Evolutionary conservation across 805 yeast species (phyloP), one percentile per base, ranked within the genome.

Genomic region (Blastobotrys chiropterorum): DNA sequence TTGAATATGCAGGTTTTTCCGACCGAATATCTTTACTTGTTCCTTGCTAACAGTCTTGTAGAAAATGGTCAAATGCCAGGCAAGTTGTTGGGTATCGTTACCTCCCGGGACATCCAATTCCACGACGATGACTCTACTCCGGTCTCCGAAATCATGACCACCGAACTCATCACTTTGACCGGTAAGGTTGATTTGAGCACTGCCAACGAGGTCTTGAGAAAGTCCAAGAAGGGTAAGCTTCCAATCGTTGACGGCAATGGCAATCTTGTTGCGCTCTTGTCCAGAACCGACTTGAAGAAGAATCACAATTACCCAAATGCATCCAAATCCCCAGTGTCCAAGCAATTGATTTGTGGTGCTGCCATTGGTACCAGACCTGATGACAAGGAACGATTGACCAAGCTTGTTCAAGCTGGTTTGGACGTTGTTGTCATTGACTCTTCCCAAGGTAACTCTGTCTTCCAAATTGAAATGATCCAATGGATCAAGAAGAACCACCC

Each of bases 301-400:
- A 94, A 94, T 76, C 85, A 85, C 75, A 79, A 81, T 69, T 94
- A 79, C 78, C 99, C 99, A 63, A 77, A 83, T 59, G 99, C 99
- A 52, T 90, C 97, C 59, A 94, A 94, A 76, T 86, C 96, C 38
- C 83, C 83, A 65, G 77, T 83, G 62, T 87, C 98, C 50, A 94
- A 94, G 79, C 99, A 94, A 78, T 80, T 94, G 69, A 79, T 94
- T 66, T 89, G 96, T 80, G 99, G 98, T 80, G 99, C 99, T 63
- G 95, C 99, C 58, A 82, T 94, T 67, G 99, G 99, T 73, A 94
- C 99, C 58, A 76, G 95, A 57, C 85, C 80, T 44, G 85, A 87
- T 63, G 99, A 94, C 74, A 86, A 80, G 68, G 85, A 78, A 65
- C 89, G 99, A 76, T 80, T 94, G 64, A 69, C 70, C 54, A 79